Base-by-base conservation (phyloP, 768 basidiomycete species). In the Panus rudis region DNA sequence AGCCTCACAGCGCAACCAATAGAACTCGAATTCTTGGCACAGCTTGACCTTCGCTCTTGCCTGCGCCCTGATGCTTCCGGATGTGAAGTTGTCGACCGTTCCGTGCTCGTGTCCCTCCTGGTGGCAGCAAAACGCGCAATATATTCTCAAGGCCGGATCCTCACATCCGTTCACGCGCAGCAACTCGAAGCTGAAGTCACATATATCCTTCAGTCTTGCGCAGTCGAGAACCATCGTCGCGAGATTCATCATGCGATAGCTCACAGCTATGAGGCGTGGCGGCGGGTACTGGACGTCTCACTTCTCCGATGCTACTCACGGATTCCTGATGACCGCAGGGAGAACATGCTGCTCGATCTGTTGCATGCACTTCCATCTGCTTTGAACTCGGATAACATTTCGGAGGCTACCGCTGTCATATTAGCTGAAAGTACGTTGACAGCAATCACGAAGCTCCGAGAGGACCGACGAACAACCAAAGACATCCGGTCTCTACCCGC, bases 301-400 rank as follows among this genome's bases (percentile, higher is more conserved):
- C 72, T 98, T 14, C 81, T 80, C 23, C 91, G 91, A 56, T 89
- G 90, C 44, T 94, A 94, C 64, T 73, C 79, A 46, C 79, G 84
- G 25, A 70, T 96, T 11, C 84, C 88, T 0, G 78, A 82, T 48
- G 86, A 91, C 46, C 79, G 78, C 20, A 76, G 90, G 20, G 92
- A 97, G 62, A 82, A 80, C 48, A 84, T 94, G 70, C 70, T 96
- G 4, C 90, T 94, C 52, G 94, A 96, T 57, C 68, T 98, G 16
- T 72, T 98, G 16, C 83, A 87, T 52, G 81, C 88, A 17, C 71
- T 96, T 17, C 85, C 92, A 2, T 62, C 71, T 2, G 76, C 77
- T 17, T 73, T 93, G 33, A 75, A 73, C 23, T 81, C 80, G 0
- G 63, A 70, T 10, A 81, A 80, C 43, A 66, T 84, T 17, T 74